A percentile compares a stretch with the other conserved stretches of the same genome.
phyloP scores from a whole-genome alignment of 257 asterid species.

The Rehmannia glutinosa region DNA sequence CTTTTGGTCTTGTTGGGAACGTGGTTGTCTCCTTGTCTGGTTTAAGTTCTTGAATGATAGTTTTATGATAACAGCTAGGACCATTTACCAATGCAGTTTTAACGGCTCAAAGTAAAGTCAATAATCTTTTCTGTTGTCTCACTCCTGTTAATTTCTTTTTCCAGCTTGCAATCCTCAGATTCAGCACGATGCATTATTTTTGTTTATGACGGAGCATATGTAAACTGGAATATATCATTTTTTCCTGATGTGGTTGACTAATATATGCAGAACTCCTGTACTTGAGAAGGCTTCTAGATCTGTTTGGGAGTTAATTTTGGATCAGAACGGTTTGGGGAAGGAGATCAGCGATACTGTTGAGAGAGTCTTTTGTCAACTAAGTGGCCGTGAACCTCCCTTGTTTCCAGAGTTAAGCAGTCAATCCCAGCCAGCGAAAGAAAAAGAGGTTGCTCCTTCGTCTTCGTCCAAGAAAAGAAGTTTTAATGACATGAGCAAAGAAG shows the following conservation, averaged over 20 bases:
- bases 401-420: slow-evolving; percentile 41
- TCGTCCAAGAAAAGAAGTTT: slow-evolving; percentile 69
- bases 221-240: not conserved
- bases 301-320: slow-evolving; percentile 91
- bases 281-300: slow-evolving; percentile 96
- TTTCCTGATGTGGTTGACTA: slow-evolving; percentile 12
- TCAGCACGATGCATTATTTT: slow-evolving; percentile 11
- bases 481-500: slow-evolving; percentile 42
- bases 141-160: not conserved
- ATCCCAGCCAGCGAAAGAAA: slow-evolving; percentile 47
- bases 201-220: not conserved
- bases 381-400: slow-evolving; percentile 88
- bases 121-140: not conserved
- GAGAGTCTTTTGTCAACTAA: slow-evolving; percentile 78
- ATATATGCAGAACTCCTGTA: slow-evolving; percentile 70
- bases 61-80: not conserved
- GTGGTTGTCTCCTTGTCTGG: not conserved
- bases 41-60: not conserved
- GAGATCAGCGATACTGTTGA: slow-evolving; percentile 84
- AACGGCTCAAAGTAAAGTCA: not conserved
- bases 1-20: not conserved
- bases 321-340: slow-evolving; percentile 81
- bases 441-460: slow-evolving; percentile 43
- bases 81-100: not conserved
- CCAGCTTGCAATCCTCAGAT: slow-evolving; percentile 2